Evolutionary conservation across 2,329 filamentous ascomycete species (phyloP).

Genomic region (Aspergillus nomiae): DNA sequence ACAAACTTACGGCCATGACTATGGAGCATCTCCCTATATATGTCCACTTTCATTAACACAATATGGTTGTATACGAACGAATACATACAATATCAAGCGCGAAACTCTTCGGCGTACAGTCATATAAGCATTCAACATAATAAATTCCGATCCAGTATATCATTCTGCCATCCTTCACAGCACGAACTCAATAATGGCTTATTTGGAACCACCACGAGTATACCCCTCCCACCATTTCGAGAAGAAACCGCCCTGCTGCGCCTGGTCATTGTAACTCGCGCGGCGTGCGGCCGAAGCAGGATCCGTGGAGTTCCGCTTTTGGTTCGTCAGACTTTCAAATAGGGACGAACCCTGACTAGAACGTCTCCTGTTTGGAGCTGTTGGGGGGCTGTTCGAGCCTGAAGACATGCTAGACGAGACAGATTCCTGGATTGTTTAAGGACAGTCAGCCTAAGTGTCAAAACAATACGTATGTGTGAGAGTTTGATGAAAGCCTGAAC

Average conservation of each 20-base stretch:
- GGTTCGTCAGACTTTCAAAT: slow-evolving; percentile 41
- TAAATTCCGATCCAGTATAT: not conserved
- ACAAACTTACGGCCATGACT: not conserved
- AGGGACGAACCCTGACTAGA: slow-evolving; percentile 28
- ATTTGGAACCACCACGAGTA: slow-evolving; percentile 34
- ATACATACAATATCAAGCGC: not conserved
- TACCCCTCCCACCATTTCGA: slow-evolving; percentile 46
- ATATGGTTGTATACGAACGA: not conserved
- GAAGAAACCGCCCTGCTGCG: slow-evolving; percentile 39
- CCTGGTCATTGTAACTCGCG: slow-evolving; percentile 50
- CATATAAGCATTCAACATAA: not conserved
- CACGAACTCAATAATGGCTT: not conserved
- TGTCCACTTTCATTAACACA: not conserved
- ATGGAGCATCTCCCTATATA: not conserved
- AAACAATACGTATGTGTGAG: not conserved
- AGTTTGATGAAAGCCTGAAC: not conserved
- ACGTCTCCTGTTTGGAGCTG: slow-evolving; percentile 28
- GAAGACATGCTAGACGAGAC: slow-evolving; percentile 31
- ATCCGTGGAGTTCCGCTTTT: slow-evolving; percentile 48
- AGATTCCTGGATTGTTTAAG: slow-evolving; percentile 26
- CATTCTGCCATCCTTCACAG: not conserved
- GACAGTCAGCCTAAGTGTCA: not conserved
- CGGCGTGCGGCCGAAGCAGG: slow-evolving; percentile 37
- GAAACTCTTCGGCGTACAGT: not conserved
- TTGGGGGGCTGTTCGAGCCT: slow-evolving; percentile 20